Evolutionary conservation across 1,284 basidiomycete genomes (phyloP), one percentile per base, ranked within the genome.

Genomic region (Cryptococcus deneoformans): DNA sequence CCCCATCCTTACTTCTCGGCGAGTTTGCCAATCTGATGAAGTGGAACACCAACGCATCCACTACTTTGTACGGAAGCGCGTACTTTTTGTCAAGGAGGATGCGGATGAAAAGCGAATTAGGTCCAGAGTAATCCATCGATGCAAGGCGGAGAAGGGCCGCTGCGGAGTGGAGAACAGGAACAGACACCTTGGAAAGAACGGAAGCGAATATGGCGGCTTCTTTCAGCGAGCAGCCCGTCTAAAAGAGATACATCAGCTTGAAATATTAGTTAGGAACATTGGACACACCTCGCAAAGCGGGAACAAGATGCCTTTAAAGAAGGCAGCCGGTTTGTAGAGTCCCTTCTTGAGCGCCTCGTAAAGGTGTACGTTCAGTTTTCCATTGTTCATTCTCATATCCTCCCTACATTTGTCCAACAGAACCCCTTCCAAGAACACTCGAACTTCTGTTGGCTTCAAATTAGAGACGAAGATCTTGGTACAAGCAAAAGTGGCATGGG

Each of bases 21-120:
- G 87, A 87, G 75, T 93, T 92, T 6, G 90, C 90, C 55, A 98
- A 87, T 40, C 92, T 87, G 68, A 99, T 90, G 75, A 94, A 99
- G 80, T 99, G 96, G 82, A 96, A 97, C 12, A 99, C 93, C 56
- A 99, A 85, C 3, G 91, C 89, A 71, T 99, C 96, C 57, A 99
- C 87, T 29, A 97, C 95, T 80, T 99, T 97, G 83, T 95, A 99
- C 0, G 96, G 96, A 40, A 99, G 80, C 54, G 96, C 92, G 74
- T 96, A 92, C 78, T 99, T 99, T 79, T 99, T 99, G 81, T 99
- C 96, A 52, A 99, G 82, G 20, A 99, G 82, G 11, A 99, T 90
- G 34, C 96, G 90, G 73, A 99, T 97, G 80, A 99, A 97, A 34
- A 99, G 84, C 10, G 92, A 96, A 65, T 93, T 97, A 0, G 96